Percentiles rank a stretch among this genome's conserved stretches.
Evolutionary conservation across 2,329 filamentous ascomycete species (phyloP).

Genomic region (Trichoderma afroharzianum): DNA sequence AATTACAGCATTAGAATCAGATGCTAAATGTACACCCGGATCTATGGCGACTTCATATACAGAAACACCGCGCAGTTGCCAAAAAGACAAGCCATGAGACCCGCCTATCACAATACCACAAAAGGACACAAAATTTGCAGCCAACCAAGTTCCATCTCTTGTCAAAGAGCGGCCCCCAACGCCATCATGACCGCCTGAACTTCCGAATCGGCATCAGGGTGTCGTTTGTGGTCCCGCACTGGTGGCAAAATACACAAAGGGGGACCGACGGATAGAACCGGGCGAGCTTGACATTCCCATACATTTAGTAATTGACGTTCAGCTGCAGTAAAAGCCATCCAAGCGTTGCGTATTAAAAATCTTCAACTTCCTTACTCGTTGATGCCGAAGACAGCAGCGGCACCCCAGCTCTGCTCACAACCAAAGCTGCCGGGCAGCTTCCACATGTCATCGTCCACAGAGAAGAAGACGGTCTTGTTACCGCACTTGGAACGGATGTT

Average conservation of each 20-base stretch:
- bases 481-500: conserved; percentile 66
- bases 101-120: conserved; percentile 17
- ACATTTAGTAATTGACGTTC: conserved; percentile 4
- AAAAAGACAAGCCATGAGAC: conserved; percentile 8
- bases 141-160: neutral
- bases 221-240: neutral
- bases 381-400: conserved; percentile 20
- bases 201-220: conserved; percentile 2
- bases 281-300: conserved; percentile 5
- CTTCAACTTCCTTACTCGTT: neutral
- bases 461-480: conserved; percentile 74
- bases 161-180: neutral
- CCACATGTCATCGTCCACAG: conserved; percentile 75
- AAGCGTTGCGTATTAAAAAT: neutral
- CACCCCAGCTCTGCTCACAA: conserved; percentile 82
- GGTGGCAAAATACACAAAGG: neutral
- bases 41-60: conserved; percentile 24
- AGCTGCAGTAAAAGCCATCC: conserved; percentile 4
- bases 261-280: neutral
- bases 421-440: conserved; percentile 66
- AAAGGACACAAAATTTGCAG: conserved; percentile 2
- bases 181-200: neutral
- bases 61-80: conserved; percentile 20
- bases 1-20: conserved; percentile 45
- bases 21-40: conserved; percentile 35